Conservation (phyloP, 2,329 filamentous ascomycete species). For the Colletotrichum acutatum region DNA sequence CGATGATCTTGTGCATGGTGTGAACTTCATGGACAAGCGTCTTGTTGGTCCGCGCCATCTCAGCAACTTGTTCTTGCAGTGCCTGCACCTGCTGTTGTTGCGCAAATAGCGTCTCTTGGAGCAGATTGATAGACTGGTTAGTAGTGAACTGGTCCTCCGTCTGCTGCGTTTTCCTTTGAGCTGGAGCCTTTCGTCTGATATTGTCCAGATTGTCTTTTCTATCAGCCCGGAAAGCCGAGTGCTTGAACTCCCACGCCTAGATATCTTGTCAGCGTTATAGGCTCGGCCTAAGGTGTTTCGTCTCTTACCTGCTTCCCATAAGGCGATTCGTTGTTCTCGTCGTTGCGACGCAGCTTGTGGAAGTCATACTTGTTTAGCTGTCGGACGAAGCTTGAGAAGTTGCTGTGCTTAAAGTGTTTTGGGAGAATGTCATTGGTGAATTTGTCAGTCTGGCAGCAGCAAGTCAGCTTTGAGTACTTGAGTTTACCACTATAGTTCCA, state of each 20-base stretch:
- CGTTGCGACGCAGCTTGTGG: conserved; percentile 95
- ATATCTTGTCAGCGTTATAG: background rate
- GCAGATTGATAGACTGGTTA: conserved; percentile 87
- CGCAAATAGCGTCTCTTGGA: conserved; percentile 88
- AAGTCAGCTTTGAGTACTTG: background rate
- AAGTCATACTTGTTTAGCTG: conserved; percentile 99
- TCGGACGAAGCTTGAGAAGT: conserved; percentile 96
- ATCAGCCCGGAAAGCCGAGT: conserved; percentile 94
- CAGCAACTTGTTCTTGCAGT: conserved; percentile 85
- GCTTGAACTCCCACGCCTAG: conserved; percentile 95
- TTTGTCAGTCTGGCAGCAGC: conserved; percentile 81
- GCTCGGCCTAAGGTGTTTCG: background rate
- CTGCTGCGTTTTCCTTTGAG: conserved; percentile 79
- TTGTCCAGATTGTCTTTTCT: conserved; percentile 98
- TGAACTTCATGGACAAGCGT: conserved; percentile 71
- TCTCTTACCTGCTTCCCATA: conserved; percentile 79
- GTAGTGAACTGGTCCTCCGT: conserved; percentile 80
- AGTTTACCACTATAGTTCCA: background rate
- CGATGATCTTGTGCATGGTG: conserved; percentile 69
- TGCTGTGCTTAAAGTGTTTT: conserved; percentile 99
- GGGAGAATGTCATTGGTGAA: conserved; percentile 97
- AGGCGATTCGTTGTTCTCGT: conserved; percentile 83
- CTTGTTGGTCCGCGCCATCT: conserved; percentile 74
- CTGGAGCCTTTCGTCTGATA: conserved; percentile 93
- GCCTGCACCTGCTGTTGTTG: conserved; percentile 93